Evolutionary conservation across 345 rosid species (phyloP).

Genomic region (Aurinia saxatilis): DNA sequence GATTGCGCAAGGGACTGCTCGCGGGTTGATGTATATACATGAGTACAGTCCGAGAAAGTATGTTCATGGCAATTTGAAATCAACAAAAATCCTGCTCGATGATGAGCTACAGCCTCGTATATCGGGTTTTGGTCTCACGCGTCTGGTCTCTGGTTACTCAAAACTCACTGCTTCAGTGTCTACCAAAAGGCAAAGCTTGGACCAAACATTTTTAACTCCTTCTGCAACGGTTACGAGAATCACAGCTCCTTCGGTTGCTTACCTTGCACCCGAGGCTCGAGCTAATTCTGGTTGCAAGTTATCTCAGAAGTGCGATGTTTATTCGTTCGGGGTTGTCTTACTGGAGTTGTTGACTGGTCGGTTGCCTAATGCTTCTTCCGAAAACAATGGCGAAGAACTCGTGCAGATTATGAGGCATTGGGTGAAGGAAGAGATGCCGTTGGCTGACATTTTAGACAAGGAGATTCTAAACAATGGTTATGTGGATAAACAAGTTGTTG

Average conservation of each 20-base stretch:
- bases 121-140: slow-evolving; percentile 68
- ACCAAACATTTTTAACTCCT: slow-evolving; percentile 33
- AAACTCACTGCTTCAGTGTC: slow-evolving; percentile 33
- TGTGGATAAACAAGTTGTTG: slow-evolving; percentile 59
- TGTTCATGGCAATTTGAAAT: slow-evolving; percentile 74
- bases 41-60: slow-evolving; percentile 67
- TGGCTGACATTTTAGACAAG: slow-evolving; percentile 72
- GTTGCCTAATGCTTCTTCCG: slow-evolving; percentile 46
- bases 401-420: slow-evolving; percentile 58
- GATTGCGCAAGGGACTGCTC: slow-evolving; percentile 84
- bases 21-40: slow-evolving; percentile 78
- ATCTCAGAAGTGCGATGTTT: slow-evolving; percentile 83
- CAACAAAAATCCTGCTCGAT: slow-evolving; percentile 78
- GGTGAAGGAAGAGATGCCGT: slow-evolving; percentile 55
- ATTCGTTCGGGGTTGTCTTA: slow-evolving; percentile 73
- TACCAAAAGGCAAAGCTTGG: slow-evolving; percentile 39
- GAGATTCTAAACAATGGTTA: slow-evolving; percentile 48
- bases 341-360: slow-evolving; percentile 81
- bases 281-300: slow-evolving; percentile 50
- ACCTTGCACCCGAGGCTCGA: slow-evolving; percentile 86
- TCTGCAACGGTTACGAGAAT: slow-evolving; percentile 39
- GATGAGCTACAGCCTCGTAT: slow-evolving; percentile 74
- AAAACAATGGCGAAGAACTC: slow-evolving; percentile 60
- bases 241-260: slow-evolving; percentile 37
- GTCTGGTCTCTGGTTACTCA: slow-evolving; percentile 42